Evolutionary conservation across 495 filamentous ascomycete species (phyloP), one percentile per base, ranked within the genome.

Genomic region (Amniculicola lignicola): DNA sequence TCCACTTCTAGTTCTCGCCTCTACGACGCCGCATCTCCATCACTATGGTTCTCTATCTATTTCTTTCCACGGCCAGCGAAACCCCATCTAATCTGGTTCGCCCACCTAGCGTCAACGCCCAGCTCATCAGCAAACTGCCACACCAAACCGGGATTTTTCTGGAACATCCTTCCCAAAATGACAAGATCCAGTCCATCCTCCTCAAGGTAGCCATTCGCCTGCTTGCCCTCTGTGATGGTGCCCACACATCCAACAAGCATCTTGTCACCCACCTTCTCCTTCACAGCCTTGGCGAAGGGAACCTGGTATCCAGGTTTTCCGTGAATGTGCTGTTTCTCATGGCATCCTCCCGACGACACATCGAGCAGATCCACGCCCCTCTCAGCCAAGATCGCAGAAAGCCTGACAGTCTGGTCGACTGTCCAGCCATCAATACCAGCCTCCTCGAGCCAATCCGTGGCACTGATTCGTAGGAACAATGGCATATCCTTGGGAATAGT

Each of bases 341-440:
- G 80, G 58, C 85, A 84, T 12, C 85, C 89, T 3, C 78, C 86
- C 0, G 83, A 82, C 54, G 79, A 85, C 39, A 90, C 82, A 68
- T 94, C 89, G 14, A 92, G 69, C 2, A 92, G 67, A 69, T 92
- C 89, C 21, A 94, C 75, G 3, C 84, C 87, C 1, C 79, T 69
- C 7, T 77, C 80, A 0, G 84, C 78, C 0, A 90, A 75, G 22
- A 84, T 65, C 59, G 80, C 79, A 12, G 86, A 83, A 2, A 94
- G 74, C 54, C 67, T 60, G 43, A 82, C 75, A 19, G 78, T 86
- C 31, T 86, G 71, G 22, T 78, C 71, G 29, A 89, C 63, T 27
- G 80, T 78, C 88, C 87, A 91, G 35, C 78, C 77, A 10, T 80
- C 80, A 22, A 74, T 52, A 1, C 70, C 67, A 21, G 69, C 61